phyloP scores from a whole-genome alignment of 495 filamentous ascomycete genomes.

The Neurospora africana region DNA sequence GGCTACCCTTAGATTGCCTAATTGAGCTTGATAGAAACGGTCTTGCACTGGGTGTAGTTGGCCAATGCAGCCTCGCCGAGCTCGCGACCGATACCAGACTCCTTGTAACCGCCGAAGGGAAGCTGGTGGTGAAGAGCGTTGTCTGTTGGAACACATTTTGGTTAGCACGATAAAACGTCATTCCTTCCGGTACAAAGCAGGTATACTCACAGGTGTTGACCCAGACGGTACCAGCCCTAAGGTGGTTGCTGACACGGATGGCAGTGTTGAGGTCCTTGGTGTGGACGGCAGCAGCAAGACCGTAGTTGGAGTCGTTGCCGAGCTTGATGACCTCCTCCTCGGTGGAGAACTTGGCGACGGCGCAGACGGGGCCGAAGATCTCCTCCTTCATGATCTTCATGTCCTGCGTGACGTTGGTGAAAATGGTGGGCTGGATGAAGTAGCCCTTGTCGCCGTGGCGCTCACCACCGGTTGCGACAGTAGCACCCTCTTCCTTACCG shows the following conservation, averaged over 20 bases:
- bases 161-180: neutral
- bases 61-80: slow-evolving; percentile 84
- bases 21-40: slow-evolving; percentile 36
- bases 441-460: slow-evolving; percentile 85
- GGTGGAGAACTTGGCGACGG: slow-evolving; percentile 86
- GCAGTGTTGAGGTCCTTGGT: slow-evolving; percentile 89
- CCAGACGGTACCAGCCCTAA: slow-evolving; percentile 91
- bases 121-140: slow-evolving; percentile 69
- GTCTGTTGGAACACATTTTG: slow-evolving; percentile 17
- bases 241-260: slow-evolving; percentile 69
- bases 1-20: neutral
- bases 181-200: neutral
- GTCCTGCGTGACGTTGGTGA: slow-evolving; percentile 74
- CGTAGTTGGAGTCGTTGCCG: slow-evolving; percentile 76
- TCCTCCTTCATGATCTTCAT: slow-evolving; percentile 99
- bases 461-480: slow-evolving; percentile 71
- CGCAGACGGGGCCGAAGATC: slow-evolving; percentile 94
- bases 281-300: slow-evolving; percentile 86
- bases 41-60: slow-evolving; percentile 79
- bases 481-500: slow-evolving; percentile 82
- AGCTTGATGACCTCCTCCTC: slow-evolving; percentile 74
- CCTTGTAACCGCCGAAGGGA: slow-evolving; percentile 90
- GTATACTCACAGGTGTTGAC: slow-evolving; percentile 59
- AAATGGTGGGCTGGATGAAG: slow-evolving; percentile 97
- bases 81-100: slow-evolving; percentile 88